Conservation (phyloP, 225 moss, liverwort and hornwort species). For the Pleurozium schreberi region DNA sequence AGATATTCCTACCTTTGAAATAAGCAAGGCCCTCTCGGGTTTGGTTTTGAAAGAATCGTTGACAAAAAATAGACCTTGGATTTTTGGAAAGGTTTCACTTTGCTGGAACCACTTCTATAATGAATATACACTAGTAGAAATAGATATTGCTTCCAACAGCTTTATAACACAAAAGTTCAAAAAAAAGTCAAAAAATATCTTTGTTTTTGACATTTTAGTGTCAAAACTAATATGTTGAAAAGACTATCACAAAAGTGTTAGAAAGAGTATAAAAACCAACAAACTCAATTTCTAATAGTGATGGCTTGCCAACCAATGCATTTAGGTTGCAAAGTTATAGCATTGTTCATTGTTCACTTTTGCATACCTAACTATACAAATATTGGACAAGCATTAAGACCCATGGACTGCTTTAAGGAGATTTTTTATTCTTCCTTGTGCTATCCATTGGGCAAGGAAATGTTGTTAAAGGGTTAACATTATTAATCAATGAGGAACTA, state of each 20-base stretch:
- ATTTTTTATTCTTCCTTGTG: background rate
- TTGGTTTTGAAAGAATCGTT: background rate
- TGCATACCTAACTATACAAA: background rate
- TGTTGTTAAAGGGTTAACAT: background rate
- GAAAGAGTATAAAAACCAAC: background rate
- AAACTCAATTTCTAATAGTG: rapidly evolving
- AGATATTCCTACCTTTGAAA: background rate
- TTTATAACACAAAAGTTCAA: background rate
- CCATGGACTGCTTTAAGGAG: background rate
- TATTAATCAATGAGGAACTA: background rate
- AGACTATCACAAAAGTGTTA: rapidly evolving
- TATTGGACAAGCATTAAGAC: background rate
- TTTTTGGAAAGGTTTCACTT: background rate
- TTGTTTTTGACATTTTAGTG: background rate
- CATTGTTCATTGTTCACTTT: background rate
- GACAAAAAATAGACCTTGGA: background rate
- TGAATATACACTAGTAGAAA: background rate
- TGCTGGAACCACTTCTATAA: background rate
- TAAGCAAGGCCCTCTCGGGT: rapidly evolving
- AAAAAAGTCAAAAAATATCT: background rate
- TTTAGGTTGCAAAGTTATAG: background rate
- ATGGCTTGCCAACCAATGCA: background rate
- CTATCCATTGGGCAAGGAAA: rapidly evolving
- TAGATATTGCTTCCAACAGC: background rate
- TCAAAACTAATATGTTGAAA: background rate